Evolutionary conservation across 768 basidiomycete genomes (phyloP).

Genomic region (Boletus speciosus): DNA sequence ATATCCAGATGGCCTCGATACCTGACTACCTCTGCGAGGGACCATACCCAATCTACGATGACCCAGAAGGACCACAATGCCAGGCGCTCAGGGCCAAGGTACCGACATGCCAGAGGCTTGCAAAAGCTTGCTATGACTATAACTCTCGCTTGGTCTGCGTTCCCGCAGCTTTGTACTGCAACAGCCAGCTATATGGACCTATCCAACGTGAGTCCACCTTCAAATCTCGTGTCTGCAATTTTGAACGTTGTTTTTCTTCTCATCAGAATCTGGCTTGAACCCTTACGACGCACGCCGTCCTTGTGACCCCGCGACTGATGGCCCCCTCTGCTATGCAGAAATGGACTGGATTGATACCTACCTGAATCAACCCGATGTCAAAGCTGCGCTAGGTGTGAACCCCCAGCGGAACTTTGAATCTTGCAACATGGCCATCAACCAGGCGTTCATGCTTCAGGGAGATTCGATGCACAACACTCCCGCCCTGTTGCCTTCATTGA

Average conservation of each 20-base stretch:
- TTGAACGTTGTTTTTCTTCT: background rate
- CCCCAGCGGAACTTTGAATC: constrained; percentile 55
- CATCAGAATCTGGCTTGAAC: constrained; percentile 68
- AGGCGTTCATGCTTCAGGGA: constrained; percentile 75
- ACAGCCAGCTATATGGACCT: constrained; percentile 64
- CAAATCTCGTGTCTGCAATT: background rate
- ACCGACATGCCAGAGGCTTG: constrained; percentile 70
- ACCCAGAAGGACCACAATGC: constrained; percentile 66
- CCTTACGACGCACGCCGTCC: constrained; percentile 81
- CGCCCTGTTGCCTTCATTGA: constrained; percentile 69
- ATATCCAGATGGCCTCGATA: constrained; percentile 72
- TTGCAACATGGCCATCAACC: constrained; percentile 81
- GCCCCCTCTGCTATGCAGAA: constrained; percentile 71
- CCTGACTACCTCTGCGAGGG: constrained; percentile 83
- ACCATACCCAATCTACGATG: constrained; percentile 77
- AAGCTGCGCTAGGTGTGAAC: constrained; percentile 75
- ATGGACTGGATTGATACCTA: constrained; percentile 87
- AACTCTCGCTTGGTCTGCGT: constrained; percentile 62
- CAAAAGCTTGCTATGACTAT: constrained; percentile 66
- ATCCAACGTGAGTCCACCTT: constrained; percentile 54
- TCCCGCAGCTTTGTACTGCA: constrained; percentile 79
- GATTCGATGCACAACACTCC: constrained; percentile 87
- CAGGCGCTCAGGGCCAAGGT: constrained; percentile 57
- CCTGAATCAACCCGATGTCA: constrained; percentile 76
- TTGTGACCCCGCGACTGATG: constrained; percentile 72